Evolutionary conservation across 1,139 yeast species (phyloP), one percentile per base, ranked within the genome.

Genomic region (Pichia sp.): DNA sequence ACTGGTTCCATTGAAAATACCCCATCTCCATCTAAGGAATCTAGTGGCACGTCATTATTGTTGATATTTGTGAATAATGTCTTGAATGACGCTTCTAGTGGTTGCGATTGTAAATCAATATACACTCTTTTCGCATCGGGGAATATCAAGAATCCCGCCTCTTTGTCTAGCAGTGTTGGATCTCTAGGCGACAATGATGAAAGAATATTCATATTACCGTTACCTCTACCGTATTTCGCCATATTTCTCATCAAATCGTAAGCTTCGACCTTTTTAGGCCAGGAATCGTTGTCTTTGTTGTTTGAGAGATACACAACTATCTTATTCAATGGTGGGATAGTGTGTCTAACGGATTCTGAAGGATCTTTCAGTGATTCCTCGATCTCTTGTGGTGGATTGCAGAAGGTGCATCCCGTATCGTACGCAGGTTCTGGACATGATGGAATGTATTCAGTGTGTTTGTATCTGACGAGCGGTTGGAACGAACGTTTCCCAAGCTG

Each of bases 391-490:
- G 80, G 82, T 7, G 55, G 40, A 49, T 64, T 60, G 56, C 91
- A 83, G 53, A 67, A 70, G 0, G 86, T 80, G 58, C 88, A 83
- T 0, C 86, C 87, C 0, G 85, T 79, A 52, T 81, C 84, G 44
- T 66, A 66, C 10, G 44, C 52, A 0, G 86, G 85, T 8, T 63
- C 59, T 0, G 87, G 86, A 54, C 85, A 79, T 35, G 50, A 49
- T 3, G 45, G 15, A 1, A 56, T 55, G 17, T 12, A 18, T n/a
- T 12, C 28, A 9, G 38, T 39, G 17, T 39, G 34, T 31, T 31
- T 39, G 11, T 27, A 39, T 18, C 42, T 31, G 12, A 31, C 6
- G 11, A 7, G n/a, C n/a, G n/a, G n/a, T n/a, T n/a, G n/a, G n/a
- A n/a, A n/a, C n/a, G n/a, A n/a, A n/a, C n/a, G 10, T 24, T 24